Evolutionary conservation across 495 filamentous ascomycete species (phyloP), one percentile per base, ranked within the genome.

Genomic region (Diplogelasinospora grovesii): DNA sequence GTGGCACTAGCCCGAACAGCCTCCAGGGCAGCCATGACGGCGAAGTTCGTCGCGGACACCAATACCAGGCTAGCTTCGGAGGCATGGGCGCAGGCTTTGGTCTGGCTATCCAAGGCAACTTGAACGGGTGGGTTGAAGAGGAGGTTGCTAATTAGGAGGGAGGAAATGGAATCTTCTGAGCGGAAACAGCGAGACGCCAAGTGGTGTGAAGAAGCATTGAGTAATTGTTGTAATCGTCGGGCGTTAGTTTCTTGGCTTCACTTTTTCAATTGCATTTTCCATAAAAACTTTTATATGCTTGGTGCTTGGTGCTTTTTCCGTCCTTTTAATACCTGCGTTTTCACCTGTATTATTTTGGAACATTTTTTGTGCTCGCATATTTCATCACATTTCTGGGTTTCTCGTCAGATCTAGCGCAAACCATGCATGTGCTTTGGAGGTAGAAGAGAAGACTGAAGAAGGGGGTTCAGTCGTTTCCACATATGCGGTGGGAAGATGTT

Each of bases 91-190:
- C 61, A 7, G 71, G 66, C 1, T 68, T 64, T 22, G 71, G 71
- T 1, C 60, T 77, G 5, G 71, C 65, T 15, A 68, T 74, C 31
- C 67, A 74, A 44, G 68, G 69, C 8, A 66, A 63, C 18, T 52
- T 76, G 38, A 75, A 73, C 27, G 71, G 70, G 8, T 75, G 74
- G 67, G 71, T 70, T 26, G 74, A 75, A 52, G 74, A 77, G 58
- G 73, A 77, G 48, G 69, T 74, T 36, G 66, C 61, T 21, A 71
- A 71, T 55, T 73, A 45, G 59, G 42, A 31, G 14, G 32, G 3
- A 10, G 13, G 14, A 21, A 15, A 19, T 23, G 39, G 20, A 33
- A 40, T 11, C 30, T 8, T 14, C 13, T 27, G 37, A 39, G 37
- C n/a, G n/a, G n/a, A n/a, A n/a, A n/a, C n/a, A n/a, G n/a, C n/a